phyloP scores from a whole-genome alignment of 306 rosid species.

The Fagus sylvatica region DNA sequence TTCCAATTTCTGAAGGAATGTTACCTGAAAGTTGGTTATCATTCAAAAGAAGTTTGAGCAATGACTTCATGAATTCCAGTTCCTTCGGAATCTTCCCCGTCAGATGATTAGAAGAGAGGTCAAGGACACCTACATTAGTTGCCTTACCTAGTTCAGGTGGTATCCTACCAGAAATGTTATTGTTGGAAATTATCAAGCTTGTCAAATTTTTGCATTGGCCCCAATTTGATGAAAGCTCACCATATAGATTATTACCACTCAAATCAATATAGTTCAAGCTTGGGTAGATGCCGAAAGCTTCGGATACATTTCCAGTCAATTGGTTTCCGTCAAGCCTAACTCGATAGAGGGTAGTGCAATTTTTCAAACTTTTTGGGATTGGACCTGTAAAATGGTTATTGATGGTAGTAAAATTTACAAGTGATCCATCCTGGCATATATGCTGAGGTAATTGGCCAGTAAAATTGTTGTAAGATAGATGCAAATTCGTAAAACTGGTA shows the following conservation, averaged over 20 bases:
- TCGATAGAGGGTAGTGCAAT: constrained; percentile 6
- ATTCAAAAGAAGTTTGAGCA: too few relatives aligned
- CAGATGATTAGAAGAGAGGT: too few relatives aligned
- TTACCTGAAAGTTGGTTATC: too few relatives aligned
- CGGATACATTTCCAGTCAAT: constrained; percentile 33
- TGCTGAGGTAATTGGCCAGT: background rate
- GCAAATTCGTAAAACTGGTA: background rate
- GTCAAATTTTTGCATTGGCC: background rate
- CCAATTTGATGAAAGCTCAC: background rate
- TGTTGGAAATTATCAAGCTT: background rate
- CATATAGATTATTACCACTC: constrained; percentile 7
- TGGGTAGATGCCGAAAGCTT: constrained; percentile 42
- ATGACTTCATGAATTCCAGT: too few relatives aligned
- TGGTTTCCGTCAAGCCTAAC: constrained; percentile 33
- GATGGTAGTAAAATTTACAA: too few relatives aligned
- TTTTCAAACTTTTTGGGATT: constrained; percentile 31
- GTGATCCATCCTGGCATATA: background rate
- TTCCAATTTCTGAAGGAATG: too few relatives aligned
- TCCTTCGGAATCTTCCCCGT: too few relatives aligned
- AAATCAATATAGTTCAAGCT: constrained; percentile 15
- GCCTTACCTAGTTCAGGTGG: background rate
- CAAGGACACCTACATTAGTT: too few relatives aligned
- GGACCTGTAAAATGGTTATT: background rate
- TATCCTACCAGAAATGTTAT: background rate
- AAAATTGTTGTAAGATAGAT: constrained; percentile 1